Conservation (phyloP, 2,329 filamentous ascomycete genomes). For the Colletotrichum magnum region DNA sequence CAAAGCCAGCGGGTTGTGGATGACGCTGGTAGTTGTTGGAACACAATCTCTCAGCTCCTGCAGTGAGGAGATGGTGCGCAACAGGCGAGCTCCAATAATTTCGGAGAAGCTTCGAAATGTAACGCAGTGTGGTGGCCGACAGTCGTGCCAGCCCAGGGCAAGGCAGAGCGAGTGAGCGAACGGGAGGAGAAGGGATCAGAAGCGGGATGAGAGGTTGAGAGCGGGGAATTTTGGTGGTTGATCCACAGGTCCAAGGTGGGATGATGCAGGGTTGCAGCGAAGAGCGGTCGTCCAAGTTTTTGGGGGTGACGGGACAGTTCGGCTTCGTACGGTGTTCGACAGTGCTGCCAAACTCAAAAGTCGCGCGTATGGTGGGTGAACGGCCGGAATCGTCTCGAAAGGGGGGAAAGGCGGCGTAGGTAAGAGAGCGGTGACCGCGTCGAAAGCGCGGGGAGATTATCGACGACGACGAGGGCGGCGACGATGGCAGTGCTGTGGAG, state of each 20-base stretch:
- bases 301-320: constrained; percentile 20
- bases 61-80: constrained; percentile 13
- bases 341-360: constrained; percentile 20
- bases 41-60: constrained; percentile 7
- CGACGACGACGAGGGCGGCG: neutral
- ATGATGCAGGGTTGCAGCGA: constrained; percentile 41
- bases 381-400: constrained; percentile 5
- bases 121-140: constrained; percentile 27
- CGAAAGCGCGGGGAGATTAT: neutral
- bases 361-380: constrained; percentile 18
- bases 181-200: constrained; percentile 32
- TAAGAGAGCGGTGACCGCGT: neutral
- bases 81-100: constrained; percentile 7
- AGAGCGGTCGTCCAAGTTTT: constrained; percentile 28
- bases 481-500: constrained; percentile 4
- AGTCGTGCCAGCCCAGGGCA: constrained; percentile 24
- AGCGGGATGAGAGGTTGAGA: constrained; percentile 39
- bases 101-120: constrained; percentile 8
- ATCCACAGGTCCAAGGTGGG: constrained; percentile 40
- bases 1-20: constrained; percentile 5
- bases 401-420: constrained; percentile 2
- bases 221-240: constrained; percentile 39
- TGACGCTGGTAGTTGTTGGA: constrained; percentile 9
- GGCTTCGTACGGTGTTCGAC: constrained; percentile 33
- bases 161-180: constrained; percentile 22